A percentile compares a stretch with the other conserved stretches of the same genome.
phyloP scores from a whole-genome alignment of 345 rosid species.

The Viola odorata region DNA sequence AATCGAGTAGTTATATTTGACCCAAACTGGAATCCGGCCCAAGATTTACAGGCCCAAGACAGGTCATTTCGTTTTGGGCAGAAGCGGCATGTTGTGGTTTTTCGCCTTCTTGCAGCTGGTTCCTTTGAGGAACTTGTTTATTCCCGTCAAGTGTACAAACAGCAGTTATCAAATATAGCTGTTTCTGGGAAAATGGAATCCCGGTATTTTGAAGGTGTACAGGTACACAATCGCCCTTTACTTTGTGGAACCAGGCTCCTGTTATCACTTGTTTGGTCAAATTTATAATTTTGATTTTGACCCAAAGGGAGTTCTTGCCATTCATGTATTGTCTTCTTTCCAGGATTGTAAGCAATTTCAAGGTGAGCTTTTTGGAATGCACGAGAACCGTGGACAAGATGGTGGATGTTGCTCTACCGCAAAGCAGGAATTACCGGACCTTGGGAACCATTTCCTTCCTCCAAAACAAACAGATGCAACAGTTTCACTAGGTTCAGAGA shows the following conservation, averaged over 20 bases:
- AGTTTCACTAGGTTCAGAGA: slow-evolving; percentile 11
- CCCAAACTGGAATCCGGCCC: slow-evolving; percentile 97
- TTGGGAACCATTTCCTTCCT: slow-evolving; percentile 16
- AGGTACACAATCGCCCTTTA: slow-evolving; percentile 39
- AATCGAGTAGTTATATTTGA: slow-evolving; percentile 94
- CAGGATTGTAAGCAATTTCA: slow-evolving; percentile 94
- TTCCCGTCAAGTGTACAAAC: slow-evolving; percentile 91
- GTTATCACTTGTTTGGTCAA: too few species aligned
- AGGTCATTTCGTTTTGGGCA: slow-evolving; percentile 95
- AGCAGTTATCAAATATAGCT: slow-evolving; percentile 95
- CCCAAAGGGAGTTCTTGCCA: slow-evolving; percentile 1
- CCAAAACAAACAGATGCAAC: slow-evolving; percentile 14
- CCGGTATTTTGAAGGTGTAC: slow-evolving; percentile 92
- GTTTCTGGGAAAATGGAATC: slow-evolving; percentile 91
- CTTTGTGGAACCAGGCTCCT: too few species aligned
- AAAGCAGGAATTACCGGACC: slow-evolving; percentile 24
- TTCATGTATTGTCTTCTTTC: slow-evolving; percentile 14
- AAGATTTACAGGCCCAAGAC: slow-evolving; percentile 92
- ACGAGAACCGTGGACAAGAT: slow-evolving; percentile 34
- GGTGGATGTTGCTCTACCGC: slow-evolving; percentile 6
- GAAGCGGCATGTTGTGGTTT: slow-evolving; percentile 89
- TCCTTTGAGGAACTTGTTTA: slow-evolving; percentile 88
- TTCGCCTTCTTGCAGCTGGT: slow-evolving; percentile 92
- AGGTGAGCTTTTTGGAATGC: slow-evolving; percentile 84
- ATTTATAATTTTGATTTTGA: too few species aligned